Base-by-base conservation (phyloP, 2,329 filamentous ascomycete genomes). In the Colletotrichum musae region DNA sequence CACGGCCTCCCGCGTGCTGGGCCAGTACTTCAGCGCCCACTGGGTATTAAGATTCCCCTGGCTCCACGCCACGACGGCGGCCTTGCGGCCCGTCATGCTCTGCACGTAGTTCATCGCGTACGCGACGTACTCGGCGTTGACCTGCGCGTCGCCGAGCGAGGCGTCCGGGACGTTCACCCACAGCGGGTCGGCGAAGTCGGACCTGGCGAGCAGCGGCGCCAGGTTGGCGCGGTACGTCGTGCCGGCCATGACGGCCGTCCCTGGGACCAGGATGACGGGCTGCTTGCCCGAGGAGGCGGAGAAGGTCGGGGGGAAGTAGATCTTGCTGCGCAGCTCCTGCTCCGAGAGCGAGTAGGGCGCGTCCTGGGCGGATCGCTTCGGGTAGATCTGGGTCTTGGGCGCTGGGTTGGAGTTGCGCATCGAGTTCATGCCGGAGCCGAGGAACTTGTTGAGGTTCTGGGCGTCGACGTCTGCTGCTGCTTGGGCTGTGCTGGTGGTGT, bases 1-100 rank as follows among this genome's bases (percentile, higher is more conserved):
- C 2, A 85, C 80, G 0, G 79, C 75, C 1, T 56, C 56, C 2
- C 83, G 80, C 1, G 84, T 86, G 3, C 83, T 86, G 0, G 86
- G 86, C 84, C 85, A 89, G 77, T 88, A 89, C 72, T 88, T 89
- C 70, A 87, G 77, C 0, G 84, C 86, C 88, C 87, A 90, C 74
- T 90, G 88, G 1, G 82, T 78, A 65, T 86, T 79, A 1, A 89
- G 76, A 52, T 83, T 84, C 15, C 87, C 87, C 75, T 90, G 87
- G 0, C 85, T 88, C 85, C 85, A 89, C 7, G 80, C 81, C 9
- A 89, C 76, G 7, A 88, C 78, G 6, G 80, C 78, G 5, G 86
- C 78, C 15, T 83, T 79, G 24, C 78, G 74, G 26, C 74, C 71
- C 32, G 79, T 81, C 68, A 85, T 75, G 32, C 76, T 78, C 18